A percentile compares a stretch with the other conserved stretches of the same genome.
phyloP scores from a whole-genome alignment of 257 asterid species.

The Solanum medicagineum region DNA sequence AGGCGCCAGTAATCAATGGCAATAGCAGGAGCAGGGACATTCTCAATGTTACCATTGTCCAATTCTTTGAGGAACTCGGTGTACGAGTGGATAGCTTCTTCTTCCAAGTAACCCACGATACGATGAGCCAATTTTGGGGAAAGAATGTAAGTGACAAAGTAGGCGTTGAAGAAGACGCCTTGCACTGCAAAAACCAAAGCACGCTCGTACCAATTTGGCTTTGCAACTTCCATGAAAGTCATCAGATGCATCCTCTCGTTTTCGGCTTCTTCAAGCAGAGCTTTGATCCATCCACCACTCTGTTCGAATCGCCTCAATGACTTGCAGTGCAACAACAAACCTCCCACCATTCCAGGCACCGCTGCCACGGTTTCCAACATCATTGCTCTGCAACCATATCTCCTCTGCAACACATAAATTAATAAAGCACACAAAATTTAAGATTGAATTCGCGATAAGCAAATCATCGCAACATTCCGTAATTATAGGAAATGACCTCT shows the following conservation, averaged over 20 bases:
- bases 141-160: constrained; percentile 33
- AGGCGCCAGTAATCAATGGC: constrained; percentile 86
- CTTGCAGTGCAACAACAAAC: constrained; percentile 49
- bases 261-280: constrained; percentile 58
- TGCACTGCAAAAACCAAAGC: constrained; percentile 57
- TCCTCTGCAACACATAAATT: constrained; percentile 21
- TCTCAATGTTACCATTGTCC: constrained; percentile 64
- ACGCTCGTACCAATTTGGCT: constrained; percentile 59
- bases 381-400: constrained; percentile 69
- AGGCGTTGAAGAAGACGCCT: constrained; percentile 71
- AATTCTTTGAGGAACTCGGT: constrained; percentile 43
- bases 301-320: constrained; percentile 52
- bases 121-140: constrained; percentile 74
- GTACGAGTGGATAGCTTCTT: constrained; percentile 57
- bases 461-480: neutral
- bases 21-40: constrained; percentile 86
- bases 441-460: neutral
- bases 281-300: constrained; percentile 66
- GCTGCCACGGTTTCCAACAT: constrained; percentile 72
- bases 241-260: constrained; percentile 70
- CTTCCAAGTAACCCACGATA: constrained; percentile 60
- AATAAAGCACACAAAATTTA: neutral
- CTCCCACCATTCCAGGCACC: constrained; percentile 75
- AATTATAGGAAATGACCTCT: neutral
- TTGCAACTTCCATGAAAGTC: constrained; percentile 73